A percentile compares a stretch with the other conserved stretches of the same genome.
phyloP scores from a whole-genome alignment of 306 rosid genomes.

The apple (Malus domestica) region DNA sequence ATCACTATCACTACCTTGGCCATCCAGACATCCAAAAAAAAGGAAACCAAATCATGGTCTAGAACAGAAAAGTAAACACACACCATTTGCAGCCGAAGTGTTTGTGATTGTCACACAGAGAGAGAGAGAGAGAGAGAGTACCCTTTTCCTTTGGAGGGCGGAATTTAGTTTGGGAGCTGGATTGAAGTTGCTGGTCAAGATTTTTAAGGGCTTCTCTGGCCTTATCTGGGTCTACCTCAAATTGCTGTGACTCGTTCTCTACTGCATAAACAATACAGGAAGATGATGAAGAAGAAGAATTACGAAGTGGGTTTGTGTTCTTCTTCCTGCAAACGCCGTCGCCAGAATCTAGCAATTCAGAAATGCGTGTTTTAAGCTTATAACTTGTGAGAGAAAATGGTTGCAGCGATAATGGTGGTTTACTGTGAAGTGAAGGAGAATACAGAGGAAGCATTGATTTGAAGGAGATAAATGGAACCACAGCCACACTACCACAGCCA shows the following conservation, averaged over 20 bases:
- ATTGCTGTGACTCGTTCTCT: slow-evolving; percentile 53
- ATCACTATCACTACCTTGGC: too few relatives aligned
- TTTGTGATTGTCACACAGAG: too few relatives aligned
- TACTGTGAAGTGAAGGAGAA: slow-evolving; percentile 24
- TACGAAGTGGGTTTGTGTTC: slow-evolving; percentile 5
- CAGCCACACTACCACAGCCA: slow-evolving; percentile 12
- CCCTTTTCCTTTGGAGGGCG: slow-evolving; percentile 43
- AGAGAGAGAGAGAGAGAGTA: slow-evolving; percentile 12
- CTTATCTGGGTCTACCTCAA: slow-evolving; percentile 72
- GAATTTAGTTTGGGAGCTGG: slow-evolving; percentile 43
- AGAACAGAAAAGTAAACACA: not conserved
- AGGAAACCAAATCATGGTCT: too few relatives aligned
- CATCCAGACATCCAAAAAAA: too few relatives aligned
- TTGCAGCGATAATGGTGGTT: slow-evolving; percentile 14
- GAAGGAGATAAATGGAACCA: slow-evolving; percentile 2
- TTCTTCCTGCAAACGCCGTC: slow-evolving; percentile 11
- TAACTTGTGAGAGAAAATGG: not conserved
- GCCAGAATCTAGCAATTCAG: not conserved
- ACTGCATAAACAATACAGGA: slow-evolving; percentile 27
- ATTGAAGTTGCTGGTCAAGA: slow-evolving; percentile 71
- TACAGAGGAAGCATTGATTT: slow-evolving; percentile 33
- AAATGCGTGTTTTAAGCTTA: not conserved
- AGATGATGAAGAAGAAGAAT: slow-evolving; percentile 6
- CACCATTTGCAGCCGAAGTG: too few relatives aligned
- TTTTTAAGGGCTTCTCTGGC: slow-evolving; percentile 74